A percentile compares a stretch with the other conserved stretches of the same genome.
Conservation (phyloP, 306 rosid species). For the Notholithocarpus densiflorus region DNA sequence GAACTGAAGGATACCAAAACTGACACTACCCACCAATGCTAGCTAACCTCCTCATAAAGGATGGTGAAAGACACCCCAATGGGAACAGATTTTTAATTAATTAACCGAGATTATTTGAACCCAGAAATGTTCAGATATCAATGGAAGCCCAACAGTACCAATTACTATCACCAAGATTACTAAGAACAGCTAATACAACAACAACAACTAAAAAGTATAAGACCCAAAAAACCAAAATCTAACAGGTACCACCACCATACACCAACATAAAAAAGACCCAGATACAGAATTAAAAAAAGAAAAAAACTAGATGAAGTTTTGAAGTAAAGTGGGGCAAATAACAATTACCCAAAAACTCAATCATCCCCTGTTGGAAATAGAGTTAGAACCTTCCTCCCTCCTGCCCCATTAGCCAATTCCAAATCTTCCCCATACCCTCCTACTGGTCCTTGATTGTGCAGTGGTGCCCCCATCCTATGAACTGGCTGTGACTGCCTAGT, state of each 20-base stretch:
- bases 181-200: conserved; percentile 25
- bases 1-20: conserved; percentile 11
- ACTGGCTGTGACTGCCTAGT: conserved; percentile 57
- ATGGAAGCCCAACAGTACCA: conserved; percentile 29
- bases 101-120: conserved; percentile 30
- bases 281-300: conserved; percentile 16
- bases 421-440: conserved; percentile 69
- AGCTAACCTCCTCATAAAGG: conserved; percentile 15
- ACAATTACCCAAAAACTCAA: conserved; percentile 46
- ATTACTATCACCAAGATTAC: conserved; percentile 32
- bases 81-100: conserved; percentile 22
- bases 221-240: conserved; percentile 34
- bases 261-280: conserved; percentile 29
- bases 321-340: not conserved
- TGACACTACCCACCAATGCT: conserved; percentile 15
- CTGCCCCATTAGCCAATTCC: conserved; percentile 78
- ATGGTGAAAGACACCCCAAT: conserved; percentile 9
- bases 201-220: conserved; percentile 20
- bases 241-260: conserved; percentile 34
- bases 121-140: conserved; percentile 31
- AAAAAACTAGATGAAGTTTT: not conserved
- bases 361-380: conserved; percentile 91
- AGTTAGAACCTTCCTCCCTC: conserved; percentile 87
- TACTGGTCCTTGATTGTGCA: conserved; percentile 44
- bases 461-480: conserved; percentile 75